Conservation (phyloP, 148 eudicot species). For the Bassia scoparia region DNA sequence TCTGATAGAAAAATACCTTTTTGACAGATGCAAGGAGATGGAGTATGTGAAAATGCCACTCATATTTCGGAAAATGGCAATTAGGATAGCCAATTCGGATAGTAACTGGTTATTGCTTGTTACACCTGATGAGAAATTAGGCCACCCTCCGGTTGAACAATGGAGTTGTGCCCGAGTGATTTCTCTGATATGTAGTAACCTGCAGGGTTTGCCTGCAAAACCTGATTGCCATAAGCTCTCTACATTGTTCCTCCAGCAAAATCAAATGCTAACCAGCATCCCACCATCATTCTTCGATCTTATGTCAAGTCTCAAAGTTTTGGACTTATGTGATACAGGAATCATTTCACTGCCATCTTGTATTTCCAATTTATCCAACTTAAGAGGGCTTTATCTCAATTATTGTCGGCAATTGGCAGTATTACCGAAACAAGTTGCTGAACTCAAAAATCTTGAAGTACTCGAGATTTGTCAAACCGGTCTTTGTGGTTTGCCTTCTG, state of each 20-base stretch:
- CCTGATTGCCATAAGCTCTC: conserved; percentile 19
- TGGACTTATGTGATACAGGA: conserved; percentile 26
- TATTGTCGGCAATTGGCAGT: conserved; percentile 8
- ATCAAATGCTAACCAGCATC: conserved; percentile 13
- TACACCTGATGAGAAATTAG: conserved; percentile 4
- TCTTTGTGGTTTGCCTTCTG: conserved; percentile 19
- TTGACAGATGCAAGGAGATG: conserved; percentile 13
- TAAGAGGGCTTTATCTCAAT: conserved; percentile 27
- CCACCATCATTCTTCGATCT: conserved; percentile 19
- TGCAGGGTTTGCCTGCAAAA: conserved; percentile 17
- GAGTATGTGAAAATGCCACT: conserved; percentile 24
- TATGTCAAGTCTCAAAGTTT: conserved; percentile 24
- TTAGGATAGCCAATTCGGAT: conserved; percentile 6
- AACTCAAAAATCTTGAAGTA: conserved; percentile 22
- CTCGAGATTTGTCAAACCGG: conserved; percentile 30
- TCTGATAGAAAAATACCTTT: conserved; percentile 12
- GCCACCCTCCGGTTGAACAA: conserved; percentile 10
- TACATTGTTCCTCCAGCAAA: conserved; percentile 29
- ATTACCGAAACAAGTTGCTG: conserved; percentile 15
- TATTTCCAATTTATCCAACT: conserved; percentile 11
- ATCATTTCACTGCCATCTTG: conserved; percentile 19
- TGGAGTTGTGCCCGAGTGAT: conserved; percentile 27
- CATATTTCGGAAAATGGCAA: conserved; percentile 23
- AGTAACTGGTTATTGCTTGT: conserved; percentile 4
- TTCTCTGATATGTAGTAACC: conserved; percentile 16